A percentile compares a stretch with the other conserved stretches of the same genome.
Conservation (phyloP, 1,284 basidiomycete genomes). For the Cutaneotrichosporon cavernicola region DNA sequence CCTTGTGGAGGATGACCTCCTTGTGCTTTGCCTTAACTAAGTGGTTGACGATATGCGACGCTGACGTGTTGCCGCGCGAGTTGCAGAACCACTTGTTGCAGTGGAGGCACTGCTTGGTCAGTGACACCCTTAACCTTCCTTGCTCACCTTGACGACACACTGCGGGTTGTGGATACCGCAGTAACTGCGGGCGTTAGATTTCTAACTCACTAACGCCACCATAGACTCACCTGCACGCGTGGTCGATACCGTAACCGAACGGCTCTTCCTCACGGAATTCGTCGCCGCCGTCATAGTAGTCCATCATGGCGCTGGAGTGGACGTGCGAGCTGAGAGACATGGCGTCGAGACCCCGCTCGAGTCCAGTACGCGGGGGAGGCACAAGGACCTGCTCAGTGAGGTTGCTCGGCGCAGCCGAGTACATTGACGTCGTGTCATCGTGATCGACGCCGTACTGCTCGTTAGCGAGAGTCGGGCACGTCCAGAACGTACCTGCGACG, state of each 20-base stretch:
- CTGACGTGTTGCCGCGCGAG: constrained; percentile 95
- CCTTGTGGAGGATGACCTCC: constrained; percentile 93
- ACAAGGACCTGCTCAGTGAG: constrained; percentile 40
- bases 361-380: constrained; percentile 13
- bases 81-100: constrained; percentile 99
- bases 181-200: constrained; percentile 62
- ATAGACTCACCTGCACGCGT: constrained; percentile 81
- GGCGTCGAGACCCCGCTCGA: constrained; percentile 26
- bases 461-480: constrained; percentile 7
- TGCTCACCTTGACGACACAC: constrained; percentile 79
- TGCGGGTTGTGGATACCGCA: constrained; percentile 98
- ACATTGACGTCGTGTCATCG: constrained; percentile 72
- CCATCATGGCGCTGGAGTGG: constrained; percentile 28
- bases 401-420: constrained; percentile 56
- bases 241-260: constrained; percentile 78
- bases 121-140: not conserved
- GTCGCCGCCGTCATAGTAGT: constrained; percentile 73
- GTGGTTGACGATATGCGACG: constrained; percentile 98
- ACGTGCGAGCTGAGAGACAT: constrained; percentile 25
- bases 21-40: constrained; percentile 98
- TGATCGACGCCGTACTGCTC: constrained; percentile 65
- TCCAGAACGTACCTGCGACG: constrained; percentile 44
- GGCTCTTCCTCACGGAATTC: constrained; percentile 75
- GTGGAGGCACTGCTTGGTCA: constrained; percentile 64
- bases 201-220: not conserved